These are phyloP conservation scores for Botrytis fabae DNA, from an alignment of 2,329 filamentous ascomycete genomes.

Conservation along the genomic window DNA sequence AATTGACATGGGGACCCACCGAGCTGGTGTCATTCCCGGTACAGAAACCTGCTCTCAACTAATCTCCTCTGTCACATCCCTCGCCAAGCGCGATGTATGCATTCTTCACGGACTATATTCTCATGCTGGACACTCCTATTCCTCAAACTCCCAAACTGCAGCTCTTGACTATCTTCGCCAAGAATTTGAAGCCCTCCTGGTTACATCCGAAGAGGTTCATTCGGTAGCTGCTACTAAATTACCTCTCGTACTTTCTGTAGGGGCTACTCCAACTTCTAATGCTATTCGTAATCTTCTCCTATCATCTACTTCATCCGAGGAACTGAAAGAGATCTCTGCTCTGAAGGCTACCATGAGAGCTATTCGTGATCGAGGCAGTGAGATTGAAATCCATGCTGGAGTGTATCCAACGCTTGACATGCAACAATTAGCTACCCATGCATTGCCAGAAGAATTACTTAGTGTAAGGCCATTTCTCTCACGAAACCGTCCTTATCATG, in stretches of 20 bases:
- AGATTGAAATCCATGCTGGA: slow-evolving; percentile 71
- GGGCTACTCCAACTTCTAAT: slow-evolving; percentile 73
- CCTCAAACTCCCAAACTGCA: slow-evolving; percentile 52
- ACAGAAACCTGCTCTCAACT: slow-evolving; percentile 50
- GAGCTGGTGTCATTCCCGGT: slow-evolving; percentile 63
- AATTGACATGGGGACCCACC: slow-evolving; percentile 70
- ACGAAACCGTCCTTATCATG: slow-evolving; percentile 8
- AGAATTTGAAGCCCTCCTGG: slow-evolving; percentile 58
- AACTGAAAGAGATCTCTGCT: slow-evolving; percentile 40
- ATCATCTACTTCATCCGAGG: slow-evolving; percentile 31
- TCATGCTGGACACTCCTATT: slow-evolving; percentile 73
- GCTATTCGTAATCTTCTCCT: slow-evolving; percentile 59
- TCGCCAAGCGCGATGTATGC: slow-evolving; percentile 44
- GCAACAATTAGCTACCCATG: slow-evolving; percentile 75
- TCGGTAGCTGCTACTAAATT: slow-evolving; percentile 14
- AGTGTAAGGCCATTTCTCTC: not conserved
- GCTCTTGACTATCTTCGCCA: slow-evolving; percentile 59
- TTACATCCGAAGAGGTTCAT: slow-evolving; percentile 46
- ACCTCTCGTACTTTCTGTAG: slow-evolving; percentile 62
- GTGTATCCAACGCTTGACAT: slow-evolving; percentile 76
- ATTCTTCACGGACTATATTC: slow-evolving; percentile 67
- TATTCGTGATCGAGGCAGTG: slow-evolving; percentile 45
- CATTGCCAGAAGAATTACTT: slow-evolving; percentile 46
- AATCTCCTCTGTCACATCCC: slow-evolving; percentile 48
- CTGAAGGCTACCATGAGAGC: slow-evolving; percentile 46